Base-by-base conservation (phyloP, 768 basidiomycete species). In the Cystobasidium tubakii region DNA sequence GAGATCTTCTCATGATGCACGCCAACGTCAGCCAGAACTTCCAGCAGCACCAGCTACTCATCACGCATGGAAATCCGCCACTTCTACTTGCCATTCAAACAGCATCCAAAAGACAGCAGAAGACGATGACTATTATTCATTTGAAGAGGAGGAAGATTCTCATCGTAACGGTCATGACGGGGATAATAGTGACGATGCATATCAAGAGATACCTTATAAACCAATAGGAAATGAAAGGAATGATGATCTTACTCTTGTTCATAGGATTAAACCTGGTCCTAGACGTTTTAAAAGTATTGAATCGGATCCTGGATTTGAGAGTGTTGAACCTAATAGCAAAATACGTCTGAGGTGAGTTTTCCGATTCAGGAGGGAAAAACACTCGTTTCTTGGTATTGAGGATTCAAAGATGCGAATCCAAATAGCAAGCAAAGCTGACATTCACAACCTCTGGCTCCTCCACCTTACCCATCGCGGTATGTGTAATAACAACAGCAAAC, bases 261-360 rank as follows among this genome's bases (percentile, higher is more conserved):
- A 96, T 76, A 86, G 89, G 33, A 84, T 99, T 17, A 82, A 86
- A 75, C 84, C 87, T 57, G 94, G 94, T 0, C 92, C 94, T 9
- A 84, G 84, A 62, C 88, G 92, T 44, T 89, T 91, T 80, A 86
- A 83, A 17, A 83, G 90, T 19, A 86, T 87, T 0, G 82, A 83
- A 39, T 88, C 90, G 25, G 92, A 94, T 79, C 89, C 90, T 0
- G 77, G 83, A 19, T 99, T 94, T 78, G 84, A 88, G 75, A 85
- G 83, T 63, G 80, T 93, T 3, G 96, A 99, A 80, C 96, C 96
- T 0, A 90, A 96, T 82, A 94, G 92, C 33, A 87, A 88, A 4
- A 95, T 97, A 62, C 85, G 88, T 64, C 84, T 99, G 29, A 84
- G 81, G 94, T 96, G 79, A 73, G 90, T 85, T n/a, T n/a, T n/a